phyloP scores from a whole-genome alignment of 176 grass and related monocot species.

The Hsuehochloa calcarea region DNA sequence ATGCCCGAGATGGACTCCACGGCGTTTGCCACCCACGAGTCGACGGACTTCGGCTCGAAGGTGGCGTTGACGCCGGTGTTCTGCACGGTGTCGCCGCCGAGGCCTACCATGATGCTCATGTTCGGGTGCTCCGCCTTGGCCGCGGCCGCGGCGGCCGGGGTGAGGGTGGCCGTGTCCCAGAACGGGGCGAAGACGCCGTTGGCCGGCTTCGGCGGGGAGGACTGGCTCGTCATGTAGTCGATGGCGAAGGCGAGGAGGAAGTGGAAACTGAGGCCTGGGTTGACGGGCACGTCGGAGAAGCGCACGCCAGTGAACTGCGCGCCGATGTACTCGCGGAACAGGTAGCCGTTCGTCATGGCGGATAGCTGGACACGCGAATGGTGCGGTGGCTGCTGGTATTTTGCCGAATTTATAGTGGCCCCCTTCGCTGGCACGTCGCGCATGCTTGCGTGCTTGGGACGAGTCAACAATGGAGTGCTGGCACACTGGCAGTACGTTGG shows the following conservation, averaged over 20 bases:
- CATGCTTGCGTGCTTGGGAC: too few species aligned
- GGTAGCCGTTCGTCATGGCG: conserved; percentile 53
- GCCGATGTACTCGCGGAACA: conserved; percentile 69
- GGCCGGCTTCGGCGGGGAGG: conserved; percentile 10
- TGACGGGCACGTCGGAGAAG: conserved; percentile 60
- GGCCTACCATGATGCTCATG: conserved; percentile 38
- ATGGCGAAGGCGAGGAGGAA: conserved; percentile 54
- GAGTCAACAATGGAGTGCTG: too few species aligned
- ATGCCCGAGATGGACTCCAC: conserved; percentile 26
- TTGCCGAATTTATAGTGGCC: too few species aligned
- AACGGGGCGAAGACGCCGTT: conserved; percentile 48
- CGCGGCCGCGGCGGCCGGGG: conserved; percentile 21
- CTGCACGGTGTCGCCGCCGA: conserved; percentile 37
- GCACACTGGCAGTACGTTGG: too few species aligned
- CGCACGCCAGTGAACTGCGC: conserved; percentile 35
- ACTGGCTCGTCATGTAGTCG: conserved; percentile 18
- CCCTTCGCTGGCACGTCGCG: too few species aligned
- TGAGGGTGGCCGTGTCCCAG: conserved; percentile 20
- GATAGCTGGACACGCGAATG: too few species aligned
- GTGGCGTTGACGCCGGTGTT: not conserved
- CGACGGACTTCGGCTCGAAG: not conserved
- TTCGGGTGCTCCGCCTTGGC: conserved; percentile 32
- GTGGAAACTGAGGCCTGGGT: conserved; percentile 37
- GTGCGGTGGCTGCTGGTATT: too few species aligned
- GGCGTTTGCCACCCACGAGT: conserved; percentile 53